Evolutionary conservation across 768 basidiomycete genomes (phyloP).

Genomic region (Phylloporus rhodoxanthus): DNA sequence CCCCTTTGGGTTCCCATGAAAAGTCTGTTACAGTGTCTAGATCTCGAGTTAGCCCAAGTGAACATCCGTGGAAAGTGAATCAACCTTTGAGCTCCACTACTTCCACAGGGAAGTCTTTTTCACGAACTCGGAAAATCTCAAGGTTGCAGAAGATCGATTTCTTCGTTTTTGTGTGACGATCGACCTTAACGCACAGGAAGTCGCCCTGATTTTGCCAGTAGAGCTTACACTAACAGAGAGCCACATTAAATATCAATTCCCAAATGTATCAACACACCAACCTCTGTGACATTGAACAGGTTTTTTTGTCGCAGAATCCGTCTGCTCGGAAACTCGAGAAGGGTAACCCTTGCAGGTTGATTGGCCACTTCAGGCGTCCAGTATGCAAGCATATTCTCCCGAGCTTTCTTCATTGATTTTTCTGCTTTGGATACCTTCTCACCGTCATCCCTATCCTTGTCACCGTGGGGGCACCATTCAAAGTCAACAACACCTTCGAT

Average conservation of each 20-base stretch:
- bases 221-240: constrained; percentile 73
- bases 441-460: constrained; percentile 75
- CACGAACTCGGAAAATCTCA: constrained; percentile 94
- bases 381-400: constrained; percentile 92
- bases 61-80: background rate
- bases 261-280: constrained; percentile 34
- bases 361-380: constrained; percentile 97
- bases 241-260: constrained; percentile 1
- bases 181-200: constrained; percentile 98
- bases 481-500: constrained; percentile 97
- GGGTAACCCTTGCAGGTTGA: constrained; percentile 94
- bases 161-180: constrained; percentile 97
- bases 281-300: constrained; percentile 95
- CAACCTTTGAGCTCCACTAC: constrained; percentile 94
- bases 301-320: constrained; percentile 88
- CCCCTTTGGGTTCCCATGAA: constrained; percentile 98
- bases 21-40: constrained; percentile 92
- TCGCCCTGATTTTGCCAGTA: constrained; percentile 99
- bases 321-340: constrained; percentile 84
- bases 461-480: constrained; percentile 95
- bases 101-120: constrained; percentile 97
- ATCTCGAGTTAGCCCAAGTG: constrained; percentile 9
- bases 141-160: constrained; percentile 98
- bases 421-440: constrained; percentile 38
- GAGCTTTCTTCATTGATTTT: constrained; percentile 54